Base-by-base conservation (phyloP, 345 rosid genomes). In the Crucihimalaya himalaica region DNA sequence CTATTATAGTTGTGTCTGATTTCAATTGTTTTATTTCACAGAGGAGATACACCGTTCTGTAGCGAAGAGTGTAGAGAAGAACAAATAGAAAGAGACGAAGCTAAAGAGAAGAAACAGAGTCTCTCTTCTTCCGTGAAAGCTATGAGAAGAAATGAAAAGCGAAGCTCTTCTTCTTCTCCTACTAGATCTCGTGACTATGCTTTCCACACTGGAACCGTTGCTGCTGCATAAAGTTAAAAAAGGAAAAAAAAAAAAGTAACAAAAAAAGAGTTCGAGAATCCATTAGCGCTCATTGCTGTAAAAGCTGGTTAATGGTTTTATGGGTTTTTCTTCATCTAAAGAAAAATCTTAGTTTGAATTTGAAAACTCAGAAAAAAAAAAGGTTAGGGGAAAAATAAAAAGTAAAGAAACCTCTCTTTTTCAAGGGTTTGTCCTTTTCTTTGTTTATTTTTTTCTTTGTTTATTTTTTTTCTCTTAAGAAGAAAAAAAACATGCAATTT, bases 41-140 rank as follows among this genome's bases (percentile, higher is more conserved):
- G 97, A 88, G 96, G 98, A 63, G 98, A 93, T 66, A 83, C 84
- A 15, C 90, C 97, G 12, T 93, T 90, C 67, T 90, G 98, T 68
- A 88, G 92, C 67, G 96, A 87, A 54, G 97, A 87, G 81, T 90
- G 98, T 78, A 87, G 98, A 60, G 86, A 81, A 71, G 89, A 90
- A 47, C 89, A 87, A 62, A 90, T 93, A 61, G 91, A 93, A 5
- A 78, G 75, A n/a, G 93, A 93, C 62, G 90, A 85, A 70, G 80
- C 84, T 1, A 78, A 73, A 20, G 92, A 86, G 77, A 87, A 81
- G 84, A 90, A 83, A 63, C 14, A 74, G 73, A 85, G 68, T 70
- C 63, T 87, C 5, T 86, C 91, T 43, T 86, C 93, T 21, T 90
- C 98, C 15, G 81, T 88, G 79, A 85, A 75, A 83, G 85, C 69